phyloP scores from a whole-genome alignment of 2,329 filamentous ascomycete genomes.

The Colletotrichum liaoningense region DNA sequence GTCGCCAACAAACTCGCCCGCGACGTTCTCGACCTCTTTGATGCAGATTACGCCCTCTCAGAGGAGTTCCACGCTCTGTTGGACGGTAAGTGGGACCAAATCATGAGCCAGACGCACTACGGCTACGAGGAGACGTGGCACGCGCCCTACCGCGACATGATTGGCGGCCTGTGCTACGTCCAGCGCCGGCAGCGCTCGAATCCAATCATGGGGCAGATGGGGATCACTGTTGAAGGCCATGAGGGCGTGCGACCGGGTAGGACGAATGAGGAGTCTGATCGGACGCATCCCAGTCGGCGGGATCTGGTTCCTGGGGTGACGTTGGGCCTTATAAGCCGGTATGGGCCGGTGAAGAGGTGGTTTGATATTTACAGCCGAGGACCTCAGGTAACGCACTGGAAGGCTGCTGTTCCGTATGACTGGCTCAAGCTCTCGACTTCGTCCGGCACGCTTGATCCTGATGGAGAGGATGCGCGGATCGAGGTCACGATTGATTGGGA shows the following conservation, averaged over 20 bases:
- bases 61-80: conserved; percentile 62
- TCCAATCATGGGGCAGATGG: conserved; percentile 55
- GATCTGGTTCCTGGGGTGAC: conserved; percentile 45
- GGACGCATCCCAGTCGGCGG: conserved; percentile 53
- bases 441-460: conserved; percentile 44
- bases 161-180: conserved; percentile 63
- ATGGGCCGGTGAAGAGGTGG: conserved; percentile 45
- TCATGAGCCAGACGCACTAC: conserved; percentile 61
- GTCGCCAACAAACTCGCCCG: conserved; percentile 62
- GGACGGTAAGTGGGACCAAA: conserved; percentile 66
- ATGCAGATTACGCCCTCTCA: conserved; percentile 60
- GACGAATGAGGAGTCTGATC: conserved; percentile 65
- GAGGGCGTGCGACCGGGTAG: conserved; percentile 48
- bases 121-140: conserved; percentile 68
- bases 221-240: conserved; percentile 46
- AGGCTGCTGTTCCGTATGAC: conserved; percentile 44
- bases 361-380: conserved; percentile 51
- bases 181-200: conserved; percentile 60
- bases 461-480: conserved; percentile 45
- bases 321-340: conserved; percentile 46
- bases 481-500: conserved; percentile 47
- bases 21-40: conserved; percentile 60
- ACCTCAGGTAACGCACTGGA: conserved; percentile 44
- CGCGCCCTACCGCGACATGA: conserved; percentile 67
- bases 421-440: conserved; percentile 46